Conservation (phyloP, 2,329 filamentous ascomycete species). For the Nemania serpens region DNA sequence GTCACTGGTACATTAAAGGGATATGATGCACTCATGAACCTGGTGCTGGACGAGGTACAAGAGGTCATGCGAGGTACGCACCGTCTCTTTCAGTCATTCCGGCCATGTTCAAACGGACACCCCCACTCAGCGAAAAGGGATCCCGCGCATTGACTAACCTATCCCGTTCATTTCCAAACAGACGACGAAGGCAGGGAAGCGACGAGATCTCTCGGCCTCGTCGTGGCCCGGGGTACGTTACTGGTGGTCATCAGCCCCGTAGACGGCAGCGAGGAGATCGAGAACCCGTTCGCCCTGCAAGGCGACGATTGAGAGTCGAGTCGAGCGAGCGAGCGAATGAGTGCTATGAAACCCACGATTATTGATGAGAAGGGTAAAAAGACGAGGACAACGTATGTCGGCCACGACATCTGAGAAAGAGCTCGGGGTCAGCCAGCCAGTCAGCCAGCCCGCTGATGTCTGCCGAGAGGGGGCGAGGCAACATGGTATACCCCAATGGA, state of each 20-base stretch:
- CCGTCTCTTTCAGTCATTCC: neutral
- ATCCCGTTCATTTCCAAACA: conserved; percentile 43
- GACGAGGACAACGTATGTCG: neutral
- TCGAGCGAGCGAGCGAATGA: too few relatives aligned
- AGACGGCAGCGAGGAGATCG: conserved; percentile 93
- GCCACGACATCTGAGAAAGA: neutral
- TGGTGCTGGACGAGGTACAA: conserved; percentile 92
- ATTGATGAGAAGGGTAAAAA: neutral
- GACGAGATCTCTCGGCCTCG: conserved; percentile 78
- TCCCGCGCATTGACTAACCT: neutral
- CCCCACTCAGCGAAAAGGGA: neutral
- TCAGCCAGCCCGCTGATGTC: neutral
- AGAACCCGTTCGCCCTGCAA: conserved; percentile 84
- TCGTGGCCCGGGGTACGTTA: conserved; percentile 89
- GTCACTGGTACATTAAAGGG: conserved; percentile 90
- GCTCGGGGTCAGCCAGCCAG: neutral
- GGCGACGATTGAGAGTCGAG: conserved; percentile 68
- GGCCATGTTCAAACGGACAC: neutral
- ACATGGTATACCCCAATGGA: conserved; percentile 8
- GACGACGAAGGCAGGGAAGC: conserved; percentile 92
- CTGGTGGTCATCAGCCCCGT: conserved; percentile 91
- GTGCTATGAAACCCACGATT: neutral
- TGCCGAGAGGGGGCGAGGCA: neutral
- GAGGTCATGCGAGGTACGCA: conserved; percentile 81
- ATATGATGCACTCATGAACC: conserved; percentile 96